Evolutionary conservation across 371 early-diverging fungal species (phyloP), one percentile per base, ranked within the genome.

Genomic region (Paraphysoderma sedebokerense): DNA sequence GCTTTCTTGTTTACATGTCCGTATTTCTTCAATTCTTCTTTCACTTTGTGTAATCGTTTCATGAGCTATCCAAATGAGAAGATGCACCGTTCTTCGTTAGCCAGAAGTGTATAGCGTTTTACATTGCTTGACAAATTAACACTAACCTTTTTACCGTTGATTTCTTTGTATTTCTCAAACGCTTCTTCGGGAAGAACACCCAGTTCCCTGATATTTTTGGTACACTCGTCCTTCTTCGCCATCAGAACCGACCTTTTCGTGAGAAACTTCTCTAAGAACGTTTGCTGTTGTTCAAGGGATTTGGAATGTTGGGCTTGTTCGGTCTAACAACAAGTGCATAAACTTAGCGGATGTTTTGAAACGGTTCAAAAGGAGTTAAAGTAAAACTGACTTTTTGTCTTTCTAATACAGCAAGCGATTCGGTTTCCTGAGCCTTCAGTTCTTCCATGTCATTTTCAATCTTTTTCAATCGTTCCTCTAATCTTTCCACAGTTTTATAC

Each of bases 1-100:
- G 98, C 98, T 62, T 91, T 92, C 63, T 91, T 92, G 72, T 98
- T 98, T 48, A 98, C 92, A 55, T 93, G 93, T 17, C 79, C 75
- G 56, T 78, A 92, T 60, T 79, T 76, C 49, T 87, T 85, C 28
- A 95, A 63, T 15, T 65, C 69, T 47, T 90, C 90, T 53, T 91
- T 90, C 44, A 77, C 73, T 39, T 70, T 69, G 56, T 87, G 85
- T 38, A 98, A 71, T 46, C 68, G 63, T 52, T 73, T 76, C 31
- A 89, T 55, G 19, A 91, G 53, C 56, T 68, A 45, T 32, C 34
- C 20, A 17, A 11, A 28, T 22, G 12, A n/a, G 9, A 44, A 4
- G 49, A 3, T 46, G n/a, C n/a, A n/a, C n/a, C n/a, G n/a, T 24
- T 15, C 17, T 52, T 19, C 15, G 22, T 12, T 20, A 12, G 2